These are phyloP conservation scores for Mangifera indica DNA, from an alignment of 345 rosid genomes.

Conservation along the genomic window DNA sequence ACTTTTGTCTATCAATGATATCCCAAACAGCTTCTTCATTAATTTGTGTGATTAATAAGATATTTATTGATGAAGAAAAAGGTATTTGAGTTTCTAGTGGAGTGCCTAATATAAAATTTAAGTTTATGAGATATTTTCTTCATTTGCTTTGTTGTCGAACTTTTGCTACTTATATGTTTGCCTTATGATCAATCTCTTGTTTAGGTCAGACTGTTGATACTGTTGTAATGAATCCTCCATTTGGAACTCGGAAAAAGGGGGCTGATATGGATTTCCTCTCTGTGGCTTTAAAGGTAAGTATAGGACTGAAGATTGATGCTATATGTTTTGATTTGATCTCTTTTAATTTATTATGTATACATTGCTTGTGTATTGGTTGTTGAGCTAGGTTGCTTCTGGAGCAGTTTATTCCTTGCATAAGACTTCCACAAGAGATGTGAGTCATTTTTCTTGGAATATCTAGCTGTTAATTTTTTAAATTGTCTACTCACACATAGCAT, in stretches of 20 bases:
- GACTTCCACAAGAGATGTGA: slow-evolving; percentile 95
- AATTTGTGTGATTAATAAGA: not conserved
- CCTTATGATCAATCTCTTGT: slow-evolving; percentile 14
- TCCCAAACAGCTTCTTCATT: slow-evolving; percentile 5
- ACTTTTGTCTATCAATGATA: not conserved
- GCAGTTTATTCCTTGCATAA: slow-evolving; percentile 98
- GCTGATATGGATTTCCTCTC: slow-evolving; percentile 84
- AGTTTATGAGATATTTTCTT: not conserved
- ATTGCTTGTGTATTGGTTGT: not conserved
- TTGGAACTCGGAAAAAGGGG: slow-evolving; percentile 87
- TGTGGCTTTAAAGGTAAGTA: slow-evolving; percentile 64
- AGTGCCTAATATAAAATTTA: not conserved
- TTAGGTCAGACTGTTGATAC: slow-evolving; percentile 72
- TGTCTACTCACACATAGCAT: not conserved
- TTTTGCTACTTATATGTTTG: not conserved
- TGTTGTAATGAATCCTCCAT: slow-evolving; percentile 94
- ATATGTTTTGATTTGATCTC: not conserved
- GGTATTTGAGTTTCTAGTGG: not conserved
- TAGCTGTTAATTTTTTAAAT: not conserved
- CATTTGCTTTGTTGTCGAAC: not conserved
- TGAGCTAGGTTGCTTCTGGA: slow-evolving; percentile 63
- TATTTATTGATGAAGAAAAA: slow-evolving; percentile 7
- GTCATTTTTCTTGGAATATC: slow-evolving; percentile 16
- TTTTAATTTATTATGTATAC: slow-evolving; percentile 4
- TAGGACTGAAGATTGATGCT: slow-evolving; percentile 9